Evolutionary conservation across 2,329 filamentous ascomycete species (phyloP).

Genomic region (Hypoxylon rubiginosum): DNA sequence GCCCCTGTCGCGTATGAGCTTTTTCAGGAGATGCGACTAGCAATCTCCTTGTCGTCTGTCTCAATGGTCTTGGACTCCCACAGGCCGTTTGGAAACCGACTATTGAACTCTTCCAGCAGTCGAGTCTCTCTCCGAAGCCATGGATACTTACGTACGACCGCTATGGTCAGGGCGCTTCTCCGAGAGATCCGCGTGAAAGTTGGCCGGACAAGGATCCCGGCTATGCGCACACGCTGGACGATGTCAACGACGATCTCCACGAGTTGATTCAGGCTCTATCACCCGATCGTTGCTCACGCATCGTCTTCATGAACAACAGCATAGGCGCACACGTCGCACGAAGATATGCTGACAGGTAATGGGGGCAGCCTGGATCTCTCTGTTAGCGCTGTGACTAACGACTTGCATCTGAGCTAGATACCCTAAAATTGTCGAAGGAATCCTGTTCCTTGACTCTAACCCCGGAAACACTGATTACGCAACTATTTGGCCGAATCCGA

Average conservation of each 20-base stretch:
- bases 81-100: constrained; percentile 46
- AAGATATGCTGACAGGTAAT: constrained; percentile 50
- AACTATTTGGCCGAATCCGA: constrained; percentile 49
- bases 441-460: constrained; percentile 53
- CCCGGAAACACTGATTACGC: constrained; percentile 51
- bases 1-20: constrained; percentile 51
- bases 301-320: constrained; percentile 50
- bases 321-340: constrained; percentile 51
- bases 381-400: too few relatives aligned
- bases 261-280: constrained; percentile 24
- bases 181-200: constrained; percentile 45
- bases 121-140: constrained; percentile 36
- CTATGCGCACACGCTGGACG: constrained; percentile 37
- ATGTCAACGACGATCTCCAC: constrained; percentile 29
- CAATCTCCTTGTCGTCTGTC: constrained; percentile 48
- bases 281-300: constrained; percentile 13
- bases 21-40: constrained; percentile 41
- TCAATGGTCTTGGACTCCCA: constrained; percentile 51
- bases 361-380: too few relatives aligned
- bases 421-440: constrained; percentile 45
- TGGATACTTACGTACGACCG: constrained; percentile 53
- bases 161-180: constrained; percentile 42
- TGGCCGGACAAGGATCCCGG: constrained; percentile 43
- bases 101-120: constrained; percentile 45
- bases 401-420: constrained; percentile 29